Evolutionary conservation across 2,329 filamentous ascomycete genomes (phyloP), one percentile per base, ranked within the genome.

Genomic region (Fusarium citri): DNA sequence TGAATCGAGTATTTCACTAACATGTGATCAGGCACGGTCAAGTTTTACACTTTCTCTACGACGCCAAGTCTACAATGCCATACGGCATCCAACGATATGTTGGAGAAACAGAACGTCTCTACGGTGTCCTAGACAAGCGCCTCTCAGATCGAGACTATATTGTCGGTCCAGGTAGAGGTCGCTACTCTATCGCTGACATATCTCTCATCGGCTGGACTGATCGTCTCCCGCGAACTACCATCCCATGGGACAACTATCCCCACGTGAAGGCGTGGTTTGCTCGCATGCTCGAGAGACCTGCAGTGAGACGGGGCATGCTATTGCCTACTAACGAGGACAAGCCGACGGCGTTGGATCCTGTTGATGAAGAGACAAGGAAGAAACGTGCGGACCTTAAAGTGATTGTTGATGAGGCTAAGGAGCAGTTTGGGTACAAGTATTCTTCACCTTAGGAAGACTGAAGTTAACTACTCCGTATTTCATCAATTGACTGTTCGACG

Each of bases 71-170:
- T 74, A 86, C 86, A 75, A 90, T 93, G 74, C 84, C 89, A 51
- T 94, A 94, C 78, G 89, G 86, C 50, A 86, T 91, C 18, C 89
- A 91, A 75, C 87, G 92, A 42, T 95, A 94, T 79, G 84, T 91
- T 55, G 93, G 92, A 74, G 93, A 95, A 83, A 88, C 89, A 3
- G 86, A 91, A 69, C 88, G 93, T 5, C 84, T 95, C 3, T 94
- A 94, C 79, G 86, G 90, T 25, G 84, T 94, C 22, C 84, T 95
- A 3, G 86, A 95, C 77, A 83, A 84, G 73, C 90, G 91, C 55
- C 87, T 95, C 16, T 73, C 72, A 16, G 75, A 78, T 25, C 81
- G 85, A 5, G 84, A 87, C 55, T 89, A 81, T 67, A 74, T 88
- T 9, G 86, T 84, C 5, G 90, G 90, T 6, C 76, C 83, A 2